Evolutionary conservation across 106 monocot species (phyloP).

Genomic region (Allium fistulosum): DNA sequence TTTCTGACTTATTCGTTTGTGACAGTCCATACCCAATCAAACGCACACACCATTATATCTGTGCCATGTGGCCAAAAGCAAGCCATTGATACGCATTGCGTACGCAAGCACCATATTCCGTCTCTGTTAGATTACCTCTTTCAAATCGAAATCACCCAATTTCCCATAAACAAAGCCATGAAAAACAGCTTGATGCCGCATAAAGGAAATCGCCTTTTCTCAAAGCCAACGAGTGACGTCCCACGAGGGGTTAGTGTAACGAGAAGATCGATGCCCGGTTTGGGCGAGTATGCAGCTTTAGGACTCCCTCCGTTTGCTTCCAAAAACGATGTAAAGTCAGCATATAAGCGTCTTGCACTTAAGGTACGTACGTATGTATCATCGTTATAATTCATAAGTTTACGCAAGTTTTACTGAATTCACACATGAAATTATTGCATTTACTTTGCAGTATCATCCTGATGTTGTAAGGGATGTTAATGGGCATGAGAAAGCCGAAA

Average conservation of each 20-base stretch:
- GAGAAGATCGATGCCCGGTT: neutral
- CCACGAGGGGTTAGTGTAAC: neutral
- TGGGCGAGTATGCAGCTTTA: neutral
- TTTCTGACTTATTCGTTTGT: neutral
- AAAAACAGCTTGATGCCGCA: neutral
- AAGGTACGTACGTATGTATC: neutral
- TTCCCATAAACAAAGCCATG: too few relatives aligned
- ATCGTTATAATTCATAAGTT: too few relatives aligned
- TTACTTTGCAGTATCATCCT: neutral
- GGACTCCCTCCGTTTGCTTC: neutral
- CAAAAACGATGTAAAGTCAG: neutral
- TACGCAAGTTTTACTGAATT: too few relatives aligned
- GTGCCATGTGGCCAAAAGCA: neutral
- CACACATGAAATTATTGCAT: neutral
- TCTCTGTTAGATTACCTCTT: too few relatives aligned
- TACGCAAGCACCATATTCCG: too few relatives aligned
- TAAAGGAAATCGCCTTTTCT: neutral
- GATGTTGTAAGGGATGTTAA: neutral
- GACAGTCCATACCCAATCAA: too few relatives aligned
- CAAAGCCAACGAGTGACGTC: neutral
- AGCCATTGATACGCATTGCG: neutral
- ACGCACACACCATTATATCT: neutral
- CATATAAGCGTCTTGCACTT: slow-evolving; percentile 6
- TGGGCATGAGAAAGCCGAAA: neutral
- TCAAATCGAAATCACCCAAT: too few relatives aligned